Percentiles rank a stretch among this genome's conserved stretches.
Evolutionary conservation across 176 grass and related monocot genomes (phyloP).

Genomic region (Rhynchospora pubera): DNA sequence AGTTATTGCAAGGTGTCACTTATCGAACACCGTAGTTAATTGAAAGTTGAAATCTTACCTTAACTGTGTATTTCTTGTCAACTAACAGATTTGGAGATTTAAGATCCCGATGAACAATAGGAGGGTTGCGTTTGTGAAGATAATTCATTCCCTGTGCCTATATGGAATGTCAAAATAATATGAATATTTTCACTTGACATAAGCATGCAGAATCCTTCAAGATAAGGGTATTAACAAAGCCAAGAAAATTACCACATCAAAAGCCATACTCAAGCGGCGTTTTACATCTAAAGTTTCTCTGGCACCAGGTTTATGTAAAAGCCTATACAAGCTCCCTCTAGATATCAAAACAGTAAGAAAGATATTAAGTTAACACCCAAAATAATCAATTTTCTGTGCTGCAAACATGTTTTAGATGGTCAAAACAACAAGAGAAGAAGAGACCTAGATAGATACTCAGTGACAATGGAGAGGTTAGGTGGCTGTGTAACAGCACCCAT

Average conservation of each 20-base stretch:
- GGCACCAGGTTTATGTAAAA: slow-evolving; percentile 45
- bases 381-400: background rate
- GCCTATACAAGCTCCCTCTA: slow-evolving; percentile 80
- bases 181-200: background rate
- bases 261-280: slow-evolving; percentile 70
- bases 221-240: slow-evolving; percentile 9
- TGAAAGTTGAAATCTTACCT: slow-evolving; percentile 37
- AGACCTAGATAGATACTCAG: slow-evolving; percentile 79
- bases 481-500: slow-evolving; percentile 93
- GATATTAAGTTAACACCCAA: background rate
- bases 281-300: slow-evolving; percentile 67
- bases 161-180: slow-evolving; percentile 8
- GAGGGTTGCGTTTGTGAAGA: slow-evolving; percentile 81
- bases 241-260: slow-evolving; percentile 60
- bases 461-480: slow-evolving; percentile 71
- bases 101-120: slow-evolving; percentile 81
- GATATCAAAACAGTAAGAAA: slow-evolving; percentile 22
- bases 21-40: background rate
- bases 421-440: slow-evolving; percentile 8
- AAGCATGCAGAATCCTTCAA: background rate
- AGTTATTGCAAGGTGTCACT: background rate
- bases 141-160: slow-evolving; percentile 93
- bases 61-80: slow-evolving; percentile 81
- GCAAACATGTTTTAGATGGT: background rate
- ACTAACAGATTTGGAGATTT: slow-evolving; percentile 83